These are phyloP conservation scores for Sphagnum tenellum DNA, from an alignment of 225 moss, liverwort and hornwort genomes.

Conservation along the genomic window DNA sequence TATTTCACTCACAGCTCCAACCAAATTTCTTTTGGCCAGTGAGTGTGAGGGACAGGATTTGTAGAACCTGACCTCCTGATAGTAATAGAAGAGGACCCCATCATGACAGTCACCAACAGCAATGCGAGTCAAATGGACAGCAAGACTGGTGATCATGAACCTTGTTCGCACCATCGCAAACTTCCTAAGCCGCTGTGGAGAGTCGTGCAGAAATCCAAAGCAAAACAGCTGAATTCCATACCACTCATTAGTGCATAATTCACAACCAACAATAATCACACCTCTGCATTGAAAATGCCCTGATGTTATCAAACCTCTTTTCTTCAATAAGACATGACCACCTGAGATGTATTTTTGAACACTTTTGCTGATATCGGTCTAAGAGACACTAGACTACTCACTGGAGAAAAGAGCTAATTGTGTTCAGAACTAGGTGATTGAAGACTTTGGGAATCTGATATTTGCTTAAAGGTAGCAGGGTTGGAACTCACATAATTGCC, in stretches of 20 bases:
- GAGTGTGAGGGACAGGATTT: neutral
- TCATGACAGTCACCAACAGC: conserved; percentile 98
- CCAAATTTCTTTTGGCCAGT: neutral
- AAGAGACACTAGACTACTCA: too few species aligned
- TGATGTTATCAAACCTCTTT: too few species aligned
- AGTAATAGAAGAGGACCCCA: conserved; percentile 85
- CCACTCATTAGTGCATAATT: too few species aligned
- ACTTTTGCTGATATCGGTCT: too few species aligned
- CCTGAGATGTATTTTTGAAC: too few species aligned
- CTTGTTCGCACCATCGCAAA: conserved; percentile 74
- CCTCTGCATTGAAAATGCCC: too few species aligned
- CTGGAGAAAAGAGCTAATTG: too few species aligned
- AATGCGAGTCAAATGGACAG: conserved; percentile 85
- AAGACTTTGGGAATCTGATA: too few species aligned
- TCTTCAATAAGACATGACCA: too few species aligned
- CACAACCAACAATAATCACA: too few species aligned
- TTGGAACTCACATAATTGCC: conserved; percentile 62
- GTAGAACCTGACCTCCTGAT: conserved; percentile 62
- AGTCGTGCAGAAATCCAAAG: conserved; percentile 54
- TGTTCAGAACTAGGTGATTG: too few species aligned
- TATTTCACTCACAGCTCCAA: neutral
- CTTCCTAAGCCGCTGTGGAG: conserved; percentile 62
- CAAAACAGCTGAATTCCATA: conserved; percentile 57
- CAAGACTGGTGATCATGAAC: conserved; percentile 79
- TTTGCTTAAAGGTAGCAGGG: too few species aligned